A percentile compares a stretch with the other conserved stretches of the same genome.
Evolutionary conservation across 2,329 filamentous ascomycete genomes (phyloP).

Genomic region (Gliomastix tumulicola): DNA sequence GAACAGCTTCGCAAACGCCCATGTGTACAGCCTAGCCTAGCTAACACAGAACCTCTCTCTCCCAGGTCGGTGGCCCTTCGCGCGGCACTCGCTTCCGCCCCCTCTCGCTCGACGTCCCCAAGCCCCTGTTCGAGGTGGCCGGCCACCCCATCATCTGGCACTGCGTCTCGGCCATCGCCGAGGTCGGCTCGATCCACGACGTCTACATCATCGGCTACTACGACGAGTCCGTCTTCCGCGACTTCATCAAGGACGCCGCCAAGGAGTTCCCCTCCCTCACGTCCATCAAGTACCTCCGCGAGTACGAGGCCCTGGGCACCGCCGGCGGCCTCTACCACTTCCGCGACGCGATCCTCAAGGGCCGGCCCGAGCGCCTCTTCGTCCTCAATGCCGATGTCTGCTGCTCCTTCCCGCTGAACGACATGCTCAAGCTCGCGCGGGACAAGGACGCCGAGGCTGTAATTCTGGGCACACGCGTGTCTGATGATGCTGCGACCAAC

Average conservation of each 20-base stretch:
- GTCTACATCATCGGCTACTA: slow-evolving; percentile 99
- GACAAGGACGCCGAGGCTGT: slow-evolving; percentile 96
- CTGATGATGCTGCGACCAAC: slow-evolving; percentile 86
- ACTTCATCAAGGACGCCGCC: slow-evolving; percentile 91
- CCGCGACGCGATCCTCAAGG: slow-evolving; percentile 96
- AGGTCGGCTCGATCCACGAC: slow-evolving; percentile 87
- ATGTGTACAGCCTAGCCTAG: too few relatives aligned
- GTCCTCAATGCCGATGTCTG: slow-evolving; percentile 98
- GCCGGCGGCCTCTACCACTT: slow-evolving; percentile 98
- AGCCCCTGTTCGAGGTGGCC: slow-evolving; percentile 97
- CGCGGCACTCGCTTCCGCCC: slow-evolving; percentile 94
- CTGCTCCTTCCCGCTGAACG: slow-evolving; percentile 92
- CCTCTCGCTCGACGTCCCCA: slow-evolving; percentile 90
- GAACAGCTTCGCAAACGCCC: not conserved
- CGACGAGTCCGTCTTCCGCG: slow-evolving; percentile 91
- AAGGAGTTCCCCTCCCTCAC: slow-evolving; percentile 76
- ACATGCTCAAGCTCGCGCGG: slow-evolving; percentile 92
- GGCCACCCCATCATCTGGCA: slow-evolving; percentile 98
- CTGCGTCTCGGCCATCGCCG: slow-evolving; percentile 85
- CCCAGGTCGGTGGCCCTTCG: slow-evolving; percentile 86
- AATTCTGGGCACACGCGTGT: slow-evolving; percentile 87
- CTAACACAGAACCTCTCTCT: slow-evolving; percentile 10
- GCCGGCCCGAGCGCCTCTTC: slow-evolving; percentile 89
- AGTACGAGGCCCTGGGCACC: slow-evolving; percentile 94
- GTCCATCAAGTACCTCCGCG: slow-evolving; percentile 88